These are phyloP conservation scores for Helotiales sp. DNA, from an alignment of 2,329 filamentous ascomycete species.

Conservation along the genomic window DNA sequence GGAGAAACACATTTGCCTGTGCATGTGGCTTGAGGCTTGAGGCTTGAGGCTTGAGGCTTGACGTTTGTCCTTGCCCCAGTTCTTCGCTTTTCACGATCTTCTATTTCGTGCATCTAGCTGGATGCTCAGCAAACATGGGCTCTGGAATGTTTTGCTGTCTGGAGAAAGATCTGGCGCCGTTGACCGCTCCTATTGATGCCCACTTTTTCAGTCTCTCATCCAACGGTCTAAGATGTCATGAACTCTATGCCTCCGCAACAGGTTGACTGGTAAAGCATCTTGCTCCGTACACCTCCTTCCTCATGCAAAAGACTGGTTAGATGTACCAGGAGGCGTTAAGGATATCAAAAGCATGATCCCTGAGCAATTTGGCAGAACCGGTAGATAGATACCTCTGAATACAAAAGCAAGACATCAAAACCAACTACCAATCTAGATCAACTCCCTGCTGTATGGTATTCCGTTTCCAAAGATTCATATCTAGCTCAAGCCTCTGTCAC, in stretches of 20 bases:
- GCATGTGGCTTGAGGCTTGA: not conserved
- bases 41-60: no score
- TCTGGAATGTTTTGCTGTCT: no score
- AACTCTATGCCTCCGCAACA: no score
- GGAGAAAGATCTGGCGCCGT: no score
- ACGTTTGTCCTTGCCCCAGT: not conserved
- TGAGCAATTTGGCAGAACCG: conserved; percentile 22
- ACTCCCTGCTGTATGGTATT: not conserved
- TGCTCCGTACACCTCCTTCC: not conserved
- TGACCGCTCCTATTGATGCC: no score
- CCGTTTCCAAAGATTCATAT: not conserved
- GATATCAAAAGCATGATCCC: conserved; percentile 31
- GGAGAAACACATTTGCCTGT: not conserved
- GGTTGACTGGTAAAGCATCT: no score
- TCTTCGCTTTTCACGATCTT: not conserved
- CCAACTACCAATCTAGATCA: not conserved
- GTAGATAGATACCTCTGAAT: conserved; percentile 13
- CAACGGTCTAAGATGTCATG: no score
- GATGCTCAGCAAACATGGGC: not conserved
- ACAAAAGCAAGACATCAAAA: not conserved
- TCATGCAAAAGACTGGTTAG: conserved; percentile 32
- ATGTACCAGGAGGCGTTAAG: conserved; percentile 34
- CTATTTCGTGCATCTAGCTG: not conserved
- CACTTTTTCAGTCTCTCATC: no score
- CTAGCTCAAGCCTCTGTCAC: not conserved